phyloP scores from a whole-genome alignment of 768 basidiomycete genomes.

The Fistulinella prunicolor region DNA sequence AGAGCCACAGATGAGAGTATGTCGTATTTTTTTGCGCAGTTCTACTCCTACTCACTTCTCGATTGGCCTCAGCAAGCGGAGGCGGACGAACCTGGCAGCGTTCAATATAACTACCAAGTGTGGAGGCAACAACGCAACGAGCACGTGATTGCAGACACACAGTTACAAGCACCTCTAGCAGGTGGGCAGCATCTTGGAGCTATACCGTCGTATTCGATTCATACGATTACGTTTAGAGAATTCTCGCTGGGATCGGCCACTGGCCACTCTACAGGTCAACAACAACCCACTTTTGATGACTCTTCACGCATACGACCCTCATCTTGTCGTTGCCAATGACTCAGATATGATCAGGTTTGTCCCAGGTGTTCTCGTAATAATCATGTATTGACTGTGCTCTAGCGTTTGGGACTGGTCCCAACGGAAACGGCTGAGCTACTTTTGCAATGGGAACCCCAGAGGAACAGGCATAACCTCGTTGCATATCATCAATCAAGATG shows the following conservation, averaged over 20 bases:
- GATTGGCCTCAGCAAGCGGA: conserved; percentile 71
- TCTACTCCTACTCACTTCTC: conserved; percentile 9
- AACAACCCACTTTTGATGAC: conserved; percentile 72
- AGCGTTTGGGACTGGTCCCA: conserved; percentile 97
- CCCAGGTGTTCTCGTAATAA: background rate
- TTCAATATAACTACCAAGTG: conserved; percentile 91
- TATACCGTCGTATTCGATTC: conserved; percentile 22
- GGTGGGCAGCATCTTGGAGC: conserved; percentile 44
- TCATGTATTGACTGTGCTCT: background rate
- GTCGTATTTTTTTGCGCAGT: conserved; percentile 19
- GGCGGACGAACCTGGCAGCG: conserved; percentile 91
- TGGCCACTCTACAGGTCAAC: conserved; percentile 58
- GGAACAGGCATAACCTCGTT: conserved; percentile 85
- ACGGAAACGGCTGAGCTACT: conserved; percentile 71
- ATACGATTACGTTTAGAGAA: conserved; percentile 40
- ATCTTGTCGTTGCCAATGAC: conserved; percentile 84
- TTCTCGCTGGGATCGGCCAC: conserved; percentile 69
- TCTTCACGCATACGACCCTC: conserved; percentile 91
- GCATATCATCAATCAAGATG: conserved; percentile 93
- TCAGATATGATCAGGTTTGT: conserved; percentile 79
- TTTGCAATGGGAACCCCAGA: conserved; percentile 84
- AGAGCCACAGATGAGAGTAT: conserved; percentile 97
- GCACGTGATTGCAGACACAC: conserved; percentile 65
- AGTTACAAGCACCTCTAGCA: conserved; percentile 66
- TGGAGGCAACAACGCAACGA: conserved; percentile 95